Conservation (phyloP, 345 rosid genomes). For the Lepidium didymum region DNA sequence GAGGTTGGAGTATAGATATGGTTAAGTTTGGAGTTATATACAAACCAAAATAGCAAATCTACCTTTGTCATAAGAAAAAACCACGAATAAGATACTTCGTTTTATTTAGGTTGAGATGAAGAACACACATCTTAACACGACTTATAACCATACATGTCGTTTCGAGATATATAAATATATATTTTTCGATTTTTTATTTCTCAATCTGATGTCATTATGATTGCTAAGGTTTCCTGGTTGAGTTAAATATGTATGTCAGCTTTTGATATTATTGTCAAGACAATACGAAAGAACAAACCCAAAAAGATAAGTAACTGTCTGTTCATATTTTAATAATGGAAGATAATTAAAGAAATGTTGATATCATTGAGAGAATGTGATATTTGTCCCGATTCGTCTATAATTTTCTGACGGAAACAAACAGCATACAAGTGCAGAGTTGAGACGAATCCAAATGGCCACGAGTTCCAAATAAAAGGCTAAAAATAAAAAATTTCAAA, state of each 20-base stretch:
- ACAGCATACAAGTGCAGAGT: no score
- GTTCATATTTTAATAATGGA: conserved; percentile 1
- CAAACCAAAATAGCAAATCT: conserved; percentile 15
- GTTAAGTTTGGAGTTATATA: conserved; percentile 28
- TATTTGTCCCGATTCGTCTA: no score
- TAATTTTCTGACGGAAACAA: no score
- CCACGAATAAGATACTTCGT: conserved; percentile 8
- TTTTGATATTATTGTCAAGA: conserved; percentile 5
- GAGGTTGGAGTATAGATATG: conserved; percentile 33
- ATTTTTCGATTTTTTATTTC: neutral
- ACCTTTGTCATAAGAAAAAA: conserved; percentile 8
- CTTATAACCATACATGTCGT: conserved; percentile 24
- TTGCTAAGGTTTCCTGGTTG: conserved; percentile 5
- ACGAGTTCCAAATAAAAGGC: no score
- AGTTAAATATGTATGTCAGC: conserved; percentile 12
- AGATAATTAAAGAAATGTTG: conserved; percentile 5
- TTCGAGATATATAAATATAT: neutral
- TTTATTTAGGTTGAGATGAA: conserved; percentile 29
- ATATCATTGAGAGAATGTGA: neutral
- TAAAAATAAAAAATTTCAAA: no score
- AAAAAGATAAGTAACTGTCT: conserved; percentile 6
- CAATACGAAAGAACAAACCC: conserved; percentile 26
- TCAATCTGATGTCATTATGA: conserved; percentile 2
- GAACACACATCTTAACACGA: conserved; percentile 35
- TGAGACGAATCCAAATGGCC: no score